These are phyloP conservation scores for Solanum hybrid DNA, from an alignment of 305 asterid species.

Conservation along the genomic window DNA sequence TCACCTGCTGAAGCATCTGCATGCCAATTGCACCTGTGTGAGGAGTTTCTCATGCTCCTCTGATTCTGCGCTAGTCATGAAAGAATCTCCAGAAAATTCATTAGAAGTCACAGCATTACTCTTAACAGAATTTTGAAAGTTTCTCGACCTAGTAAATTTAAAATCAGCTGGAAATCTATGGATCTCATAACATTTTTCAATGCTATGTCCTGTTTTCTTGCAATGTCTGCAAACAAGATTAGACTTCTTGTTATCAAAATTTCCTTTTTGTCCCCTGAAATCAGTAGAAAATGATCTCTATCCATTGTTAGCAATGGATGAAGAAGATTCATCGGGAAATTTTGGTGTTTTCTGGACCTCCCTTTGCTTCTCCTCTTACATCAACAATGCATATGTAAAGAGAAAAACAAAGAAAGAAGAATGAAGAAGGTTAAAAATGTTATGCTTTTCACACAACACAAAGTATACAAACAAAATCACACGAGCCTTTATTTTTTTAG, in stretches of 20 bases:
- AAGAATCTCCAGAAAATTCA: not conserved
- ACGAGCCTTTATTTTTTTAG: too few relatives aligned
- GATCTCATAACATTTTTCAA: not conserved
- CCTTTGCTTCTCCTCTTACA: too few relatives aligned
- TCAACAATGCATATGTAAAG: too few relatives aligned
- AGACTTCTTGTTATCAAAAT: not conserved
- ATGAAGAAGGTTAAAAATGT: too few relatives aligned
- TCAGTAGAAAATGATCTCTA: too few relatives aligned
- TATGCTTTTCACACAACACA: too few relatives aligned
- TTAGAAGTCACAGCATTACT: not conserved
- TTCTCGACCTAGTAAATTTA: not conserved
- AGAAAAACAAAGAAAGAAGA: too few relatives aligned
- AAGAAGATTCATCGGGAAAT: too few relatives aligned
- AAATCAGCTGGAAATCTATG: not conserved
- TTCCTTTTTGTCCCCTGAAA: too few relatives aligned
- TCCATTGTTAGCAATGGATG: too few relatives aligned
- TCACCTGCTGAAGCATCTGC: not conserved
- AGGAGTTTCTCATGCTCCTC: not conserved
- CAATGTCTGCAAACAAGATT: not conserved
- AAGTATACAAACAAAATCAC: too few relatives aligned
- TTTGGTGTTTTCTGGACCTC: too few relatives aligned
- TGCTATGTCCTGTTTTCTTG: not conserved
- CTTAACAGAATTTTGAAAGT: not conserved
- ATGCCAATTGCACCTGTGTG: not conserved
- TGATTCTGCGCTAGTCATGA: not conserved